These are phyloP conservation scores for Pseudohalonectria lignicola DNA, from an alignment of 2,329 filamentous ascomycete genomes.

Conservation along the genomic window DNA sequence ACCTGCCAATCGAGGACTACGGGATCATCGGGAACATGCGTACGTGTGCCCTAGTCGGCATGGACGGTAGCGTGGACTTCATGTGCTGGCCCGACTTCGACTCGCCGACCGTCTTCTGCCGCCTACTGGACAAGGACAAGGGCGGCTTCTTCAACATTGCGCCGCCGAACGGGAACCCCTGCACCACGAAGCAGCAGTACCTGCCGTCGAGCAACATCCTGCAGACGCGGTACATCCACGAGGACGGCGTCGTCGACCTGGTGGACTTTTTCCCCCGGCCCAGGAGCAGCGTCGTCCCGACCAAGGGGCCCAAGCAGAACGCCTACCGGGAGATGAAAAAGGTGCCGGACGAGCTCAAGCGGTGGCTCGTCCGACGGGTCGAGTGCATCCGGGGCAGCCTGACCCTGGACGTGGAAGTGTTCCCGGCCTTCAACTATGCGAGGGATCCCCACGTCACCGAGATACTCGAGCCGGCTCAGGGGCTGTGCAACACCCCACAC, in stretches of 20 bases:
- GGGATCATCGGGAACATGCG: slow-evolving; percentile 74
- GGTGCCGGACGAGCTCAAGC: slow-evolving; percentile 53
- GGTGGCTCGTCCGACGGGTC: slow-evolving; percentile 59
- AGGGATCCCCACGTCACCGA: slow-evolving; percentile 49
- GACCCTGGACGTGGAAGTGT: slow-evolving; percentile 57
- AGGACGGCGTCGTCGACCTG: slow-evolving; percentile 62
- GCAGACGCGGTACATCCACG: slow-evolving; percentile 67
- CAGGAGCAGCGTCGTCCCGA: slow-evolving; percentile 42
- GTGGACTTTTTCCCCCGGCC: slow-evolving; percentile 69
- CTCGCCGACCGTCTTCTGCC: slow-evolving; percentile 65
- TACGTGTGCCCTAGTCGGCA: slow-evolving; percentile 64
- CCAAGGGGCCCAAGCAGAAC: slow-evolving; percentile 33
- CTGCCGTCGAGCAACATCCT: slow-evolving; percentile 65
- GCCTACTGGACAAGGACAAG: slow-evolving; percentile 62
- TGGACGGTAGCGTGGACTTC: slow-evolving; percentile 63
- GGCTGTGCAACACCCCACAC: slow-evolving; percentile 13
- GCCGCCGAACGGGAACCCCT: slow-evolving; percentile 36
- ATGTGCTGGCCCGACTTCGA: slow-evolving; percentile 79
- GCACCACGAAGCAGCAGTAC: slow-evolving; percentile 69
- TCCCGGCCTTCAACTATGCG: slow-evolving; percentile 64
- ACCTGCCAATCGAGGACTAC: slow-evolving; percentile 62
- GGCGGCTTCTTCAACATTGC: slow-evolving; percentile 63
- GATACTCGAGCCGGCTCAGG: slow-evolving; percentile 32
- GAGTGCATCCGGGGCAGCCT: slow-evolving; percentile 62
- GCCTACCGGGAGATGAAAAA: slow-evolving; percentile 40